Conservation (phyloP, 345 rosid genomes). For the Eucalyptus cloeziana region DNA sequence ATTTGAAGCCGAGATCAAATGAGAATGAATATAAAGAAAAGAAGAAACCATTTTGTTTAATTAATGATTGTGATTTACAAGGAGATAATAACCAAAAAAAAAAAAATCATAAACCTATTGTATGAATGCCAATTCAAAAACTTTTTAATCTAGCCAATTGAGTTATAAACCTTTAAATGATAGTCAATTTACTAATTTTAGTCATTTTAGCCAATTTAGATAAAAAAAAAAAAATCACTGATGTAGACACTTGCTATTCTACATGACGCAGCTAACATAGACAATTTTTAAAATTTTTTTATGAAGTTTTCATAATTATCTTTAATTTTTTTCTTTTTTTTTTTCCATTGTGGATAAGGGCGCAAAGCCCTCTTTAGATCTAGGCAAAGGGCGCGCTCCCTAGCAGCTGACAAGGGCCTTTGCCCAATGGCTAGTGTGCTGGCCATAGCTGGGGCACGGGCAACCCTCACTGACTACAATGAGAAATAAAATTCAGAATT, state of each 20-base stretch:
- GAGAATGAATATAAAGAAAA: not conserved
- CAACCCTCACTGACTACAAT: no score
- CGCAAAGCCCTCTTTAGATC: not conserved
- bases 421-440: not conserved
- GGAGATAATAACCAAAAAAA: not conserved
- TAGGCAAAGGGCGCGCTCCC: not conserved
- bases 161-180: not conserved
- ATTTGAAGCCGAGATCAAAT: not conserved
- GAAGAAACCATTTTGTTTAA: not conserved
- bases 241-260: not conserved
- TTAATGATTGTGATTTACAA: not conserved
- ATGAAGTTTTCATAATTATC: fast-evolving
- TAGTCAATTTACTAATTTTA: no score
- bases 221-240: not conserved
- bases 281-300: no score
- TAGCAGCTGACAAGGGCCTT: not conserved
- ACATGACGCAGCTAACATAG: not conserved
- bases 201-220: not conserved
- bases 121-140: not conserved
- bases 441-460: not conserved
- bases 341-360: not conserved
- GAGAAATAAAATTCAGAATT: not conserved
- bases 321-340: no score
- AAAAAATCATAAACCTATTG: not conserved
- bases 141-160: no score